These are phyloP conservation scores for Theobroma cacao DNA, from an alignment of 345 rosid genomes.

Conservation along the genomic window DNA sequence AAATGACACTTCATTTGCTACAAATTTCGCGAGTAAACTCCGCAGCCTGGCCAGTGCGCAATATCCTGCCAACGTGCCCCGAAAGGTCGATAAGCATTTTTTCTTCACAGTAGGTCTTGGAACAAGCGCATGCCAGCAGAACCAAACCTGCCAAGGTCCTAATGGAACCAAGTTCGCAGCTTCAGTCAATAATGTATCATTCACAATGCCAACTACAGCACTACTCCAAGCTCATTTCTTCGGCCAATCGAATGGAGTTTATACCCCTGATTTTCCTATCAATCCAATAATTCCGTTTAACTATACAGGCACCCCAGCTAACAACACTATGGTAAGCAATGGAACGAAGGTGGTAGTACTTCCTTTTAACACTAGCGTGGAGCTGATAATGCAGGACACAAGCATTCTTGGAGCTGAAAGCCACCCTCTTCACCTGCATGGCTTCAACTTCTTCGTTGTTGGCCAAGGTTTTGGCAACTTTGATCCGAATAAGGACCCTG, in stretches of 20 bases:
- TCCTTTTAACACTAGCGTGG: background rate
- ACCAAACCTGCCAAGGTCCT: slow-evolving; percentile 69
- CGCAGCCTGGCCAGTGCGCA: slow-evolving; percentile 39
- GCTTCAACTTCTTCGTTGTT: slow-evolving; percentile 68
- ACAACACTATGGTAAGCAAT: background rate
- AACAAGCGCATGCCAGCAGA: slow-evolving; percentile 48
- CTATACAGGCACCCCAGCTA: slow-evolving; percentile 41
- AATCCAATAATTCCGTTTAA: no score
- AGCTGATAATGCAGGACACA: slow-evolving; percentile 57
- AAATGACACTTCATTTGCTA: slow-evolving; percentile 51
- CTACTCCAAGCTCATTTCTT: slow-evolving; percentile 47
- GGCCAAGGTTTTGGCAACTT: slow-evolving; percentile 75
- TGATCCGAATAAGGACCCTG: slow-evolving; percentile 49
- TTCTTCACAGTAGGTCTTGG: slow-evolving; percentile 61
- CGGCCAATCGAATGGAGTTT: no score
- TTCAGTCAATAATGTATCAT: slow-evolving; percentile 57
- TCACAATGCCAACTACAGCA: slow-evolving; percentile 56
- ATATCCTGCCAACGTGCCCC: slow-evolving; percentile 61
- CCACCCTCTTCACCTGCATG: slow-evolving; percentile 75
- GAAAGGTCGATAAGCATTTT: slow-evolving; percentile 41
- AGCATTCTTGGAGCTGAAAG: slow-evolving; percentile 76
- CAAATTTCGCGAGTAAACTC: slow-evolving; percentile 44
- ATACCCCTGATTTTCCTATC: no score
- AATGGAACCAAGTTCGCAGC: slow-evolving; percentile 65
- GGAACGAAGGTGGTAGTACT: no score